Conservation (phyloP, 805 yeast genomes). For the Metschnikowia cubensis region DNA sequence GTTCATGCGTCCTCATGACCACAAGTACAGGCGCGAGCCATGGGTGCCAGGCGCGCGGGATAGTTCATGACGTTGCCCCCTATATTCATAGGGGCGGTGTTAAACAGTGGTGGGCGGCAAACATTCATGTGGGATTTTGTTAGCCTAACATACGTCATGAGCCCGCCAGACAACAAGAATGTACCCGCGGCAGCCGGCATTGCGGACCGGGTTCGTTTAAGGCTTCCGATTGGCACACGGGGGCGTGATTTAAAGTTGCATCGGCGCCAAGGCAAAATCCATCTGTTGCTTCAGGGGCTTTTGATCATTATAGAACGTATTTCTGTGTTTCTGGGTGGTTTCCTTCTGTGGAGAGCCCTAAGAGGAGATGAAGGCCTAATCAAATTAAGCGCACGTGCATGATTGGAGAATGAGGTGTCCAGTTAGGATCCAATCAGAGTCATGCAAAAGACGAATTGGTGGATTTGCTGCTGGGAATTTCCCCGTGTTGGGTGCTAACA, state of each 20-base stretch:
- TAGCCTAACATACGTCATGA: not conserved
- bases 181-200: not conserved
- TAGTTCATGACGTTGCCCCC: not conserved
- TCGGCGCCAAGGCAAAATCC: not conserved
- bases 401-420: not conserved
- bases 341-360: not conserved
- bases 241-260: not conserved
- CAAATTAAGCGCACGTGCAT: conserved; percentile 3
- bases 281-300: not conserved
- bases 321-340: not conserved
- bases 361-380: not conserved
- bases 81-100: not conserved
- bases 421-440: not conserved
- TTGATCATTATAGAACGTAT: not conserved
- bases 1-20: not conserved
- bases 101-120: not conserved
- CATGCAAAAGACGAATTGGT: not conserved
- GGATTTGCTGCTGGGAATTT: not conserved
- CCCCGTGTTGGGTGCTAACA: not conserved
- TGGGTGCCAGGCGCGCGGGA: conserved; percentile 1
- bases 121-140: not conserved
- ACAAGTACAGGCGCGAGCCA: not conserved
- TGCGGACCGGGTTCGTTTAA: not conserved
- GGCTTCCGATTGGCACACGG: not conserved
- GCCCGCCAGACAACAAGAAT: not conserved